A percentile compares a stretch with the other conserved stretches of the same genome.
These are phyloP conservation scores for Taiozyma sp. DNA, from an alignment of 1,139 yeast genomes.

Conservation along the genomic window DNA sequence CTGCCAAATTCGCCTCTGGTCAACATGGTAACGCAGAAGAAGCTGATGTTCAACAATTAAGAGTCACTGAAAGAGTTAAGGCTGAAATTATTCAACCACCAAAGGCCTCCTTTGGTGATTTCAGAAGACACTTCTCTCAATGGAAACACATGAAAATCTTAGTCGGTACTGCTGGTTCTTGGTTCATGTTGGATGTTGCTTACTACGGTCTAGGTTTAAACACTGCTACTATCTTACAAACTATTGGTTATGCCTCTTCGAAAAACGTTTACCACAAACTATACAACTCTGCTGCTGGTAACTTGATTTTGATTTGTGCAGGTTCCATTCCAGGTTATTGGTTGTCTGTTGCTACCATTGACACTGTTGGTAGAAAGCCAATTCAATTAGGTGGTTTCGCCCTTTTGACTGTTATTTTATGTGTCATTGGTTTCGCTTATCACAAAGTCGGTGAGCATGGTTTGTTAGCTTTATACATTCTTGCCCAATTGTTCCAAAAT, in stretches of 20 bases:
- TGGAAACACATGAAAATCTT: conserved; percentile 86
- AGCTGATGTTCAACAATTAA: conserved; percentile 34
- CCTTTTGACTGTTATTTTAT: conserved; percentile 61
- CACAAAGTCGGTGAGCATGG: conserved; percentile 59
- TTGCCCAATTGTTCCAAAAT: conserved; percentile 81
- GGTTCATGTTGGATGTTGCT: conserved; percentile 96
- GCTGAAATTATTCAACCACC: conserved; percentile 37
- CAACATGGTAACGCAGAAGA: conserved; percentile 38
- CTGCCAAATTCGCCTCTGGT: conserved; percentile 43
- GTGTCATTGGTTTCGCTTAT: conserved; percentile 76
- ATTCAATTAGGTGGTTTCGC: conserved; percentile 71
- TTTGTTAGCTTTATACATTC: conserved; percentile 64
- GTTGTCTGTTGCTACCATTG: conserved; percentile 72
- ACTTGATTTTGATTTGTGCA: conserved; percentile 83
- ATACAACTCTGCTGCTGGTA: conserved; percentile 80
- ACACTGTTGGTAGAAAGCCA: conserved; percentile 75
- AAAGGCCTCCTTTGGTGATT: conserved; percentile 49
- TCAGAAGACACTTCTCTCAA: conserved; percentile 67
- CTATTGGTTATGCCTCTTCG: conserved; percentile 73
- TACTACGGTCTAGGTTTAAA: conserved; percentile 86
- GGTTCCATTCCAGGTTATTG: conserved; percentile 93
- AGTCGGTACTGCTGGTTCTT: conserved; percentile 92
- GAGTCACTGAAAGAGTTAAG: conserved; percentile 40
- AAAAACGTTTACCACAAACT: conserved; percentile 56
- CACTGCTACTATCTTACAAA: conserved; percentile 72